Evolutionary conservation across 1,284 basidiomycete species (phyloP).

Genomic region (Moniliophthora roreri): DNA sequence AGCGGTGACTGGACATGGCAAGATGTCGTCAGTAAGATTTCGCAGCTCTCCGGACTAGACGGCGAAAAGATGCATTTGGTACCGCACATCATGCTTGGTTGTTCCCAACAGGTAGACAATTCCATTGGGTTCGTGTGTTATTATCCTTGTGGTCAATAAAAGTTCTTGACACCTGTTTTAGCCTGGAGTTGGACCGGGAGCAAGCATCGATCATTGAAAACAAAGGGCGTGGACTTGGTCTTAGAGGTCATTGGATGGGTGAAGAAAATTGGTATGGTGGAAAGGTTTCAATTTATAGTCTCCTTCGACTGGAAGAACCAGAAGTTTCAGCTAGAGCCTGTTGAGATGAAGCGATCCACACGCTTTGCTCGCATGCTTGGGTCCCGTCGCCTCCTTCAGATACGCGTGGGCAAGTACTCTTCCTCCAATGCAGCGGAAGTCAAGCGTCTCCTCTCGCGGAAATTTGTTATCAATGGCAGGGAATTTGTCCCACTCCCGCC

Average conservation of each 20-base stretch:
- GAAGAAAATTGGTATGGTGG: conserved; percentile 33
- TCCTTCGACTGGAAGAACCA: neutral
- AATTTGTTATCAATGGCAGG: conserved; percentile 46
- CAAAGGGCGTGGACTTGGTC: conserved; percentile 54
- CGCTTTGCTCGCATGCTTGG: conserved; percentile 46
- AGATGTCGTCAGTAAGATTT: conserved; percentile 36
- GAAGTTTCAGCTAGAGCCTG: conserved; percentile 37
- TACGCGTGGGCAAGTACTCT: conserved; percentile 32
- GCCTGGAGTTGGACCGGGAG: conserved; percentile 68
- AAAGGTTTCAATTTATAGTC: neutral
- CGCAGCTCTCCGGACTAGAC: conserved; percentile 35
- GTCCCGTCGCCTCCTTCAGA: conserved; percentile 43
- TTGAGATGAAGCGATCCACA: conserved; percentile 43
- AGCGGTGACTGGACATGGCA: conserved; percentile 44
- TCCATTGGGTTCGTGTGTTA: neutral
- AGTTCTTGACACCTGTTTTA: conserved; percentile 23
- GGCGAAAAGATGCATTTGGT: conserved; percentile 42
- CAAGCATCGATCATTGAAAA: conserved; percentile 58
- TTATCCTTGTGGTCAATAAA: neutral
- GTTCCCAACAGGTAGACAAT: neutral
- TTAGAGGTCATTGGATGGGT: conserved; percentile 38
- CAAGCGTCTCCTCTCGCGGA: conserved; percentile 27
- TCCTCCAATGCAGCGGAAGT: conserved; percentile 14
- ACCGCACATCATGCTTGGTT: neutral
- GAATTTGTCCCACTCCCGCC: conserved; percentile 42